Percentiles rank a stretch among this genome's conserved stretches.
Evolutionary conservation across 371 early-diverging fungal genomes (phyloP).

Genomic region (Nosema muscidifuracis): DNA sequence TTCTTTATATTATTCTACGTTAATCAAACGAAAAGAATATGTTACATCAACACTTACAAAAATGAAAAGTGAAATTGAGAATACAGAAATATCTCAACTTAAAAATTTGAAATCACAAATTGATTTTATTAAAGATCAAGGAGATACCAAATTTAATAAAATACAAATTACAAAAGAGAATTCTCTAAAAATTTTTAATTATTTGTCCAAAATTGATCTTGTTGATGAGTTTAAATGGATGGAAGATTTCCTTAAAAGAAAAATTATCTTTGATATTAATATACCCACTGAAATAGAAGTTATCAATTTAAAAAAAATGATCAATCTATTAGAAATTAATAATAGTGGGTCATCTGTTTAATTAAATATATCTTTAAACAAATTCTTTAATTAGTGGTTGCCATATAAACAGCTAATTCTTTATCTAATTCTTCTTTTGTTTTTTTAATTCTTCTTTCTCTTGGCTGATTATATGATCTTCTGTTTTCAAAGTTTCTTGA

Average conservation of each 20-base stretch:
- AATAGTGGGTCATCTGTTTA: no score
- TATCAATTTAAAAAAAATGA: slow-evolving; percentile 4
- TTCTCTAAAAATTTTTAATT: slow-evolving; percentile 13
- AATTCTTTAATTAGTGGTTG: background rate
- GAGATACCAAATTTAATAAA: background rate
- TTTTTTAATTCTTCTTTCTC: background rate
- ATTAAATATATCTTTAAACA: background rate
- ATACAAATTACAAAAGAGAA: slow-evolving; percentile 12
- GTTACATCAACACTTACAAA: background rate
- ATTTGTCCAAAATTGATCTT: background rate
- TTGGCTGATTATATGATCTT: no score
- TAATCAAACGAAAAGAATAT: background rate
- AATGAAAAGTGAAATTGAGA: slow-evolving; percentile 8
- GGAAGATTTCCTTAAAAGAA: slow-evolving; percentile 19
- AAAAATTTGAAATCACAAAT: slow-evolving; percentile 13
- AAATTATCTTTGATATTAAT: slow-evolving; percentile 3
- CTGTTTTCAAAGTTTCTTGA: no score
- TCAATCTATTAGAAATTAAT: slow-evolving; percentile 10
- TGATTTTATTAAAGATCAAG: slow-evolving; percentile 13
- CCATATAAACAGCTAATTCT: slow-evolving; percentile 13
- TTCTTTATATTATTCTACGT: background rate
- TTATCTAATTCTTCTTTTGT: slow-evolving; percentile 14
- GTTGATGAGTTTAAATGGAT: slow-evolving; percentile 6
- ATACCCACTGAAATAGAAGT: slow-evolving; percentile 17
- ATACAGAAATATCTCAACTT: background rate